Base-by-base conservation (phyloP, 148 eudicot genomes). In the Persicaria maculosa region DNA sequence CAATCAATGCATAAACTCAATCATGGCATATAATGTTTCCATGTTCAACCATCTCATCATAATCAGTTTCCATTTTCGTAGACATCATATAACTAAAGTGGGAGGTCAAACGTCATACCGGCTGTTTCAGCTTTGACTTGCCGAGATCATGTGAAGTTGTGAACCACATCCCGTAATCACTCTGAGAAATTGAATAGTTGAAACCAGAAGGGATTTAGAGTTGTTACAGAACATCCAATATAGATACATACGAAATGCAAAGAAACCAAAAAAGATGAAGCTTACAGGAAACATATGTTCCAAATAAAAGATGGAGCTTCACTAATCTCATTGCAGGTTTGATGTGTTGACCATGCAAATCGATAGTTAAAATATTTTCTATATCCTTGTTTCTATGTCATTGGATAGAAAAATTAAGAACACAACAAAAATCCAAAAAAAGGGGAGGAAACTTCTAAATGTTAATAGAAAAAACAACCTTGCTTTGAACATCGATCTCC, bases 261-360 rank as follows among this genome's bases (percentile, higher is more conserved):
- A 36, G 36, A 19, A 67, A 45, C 15, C 57, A 53, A 15, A n/a
- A 70, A 47, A 55, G 20, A n/a, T 61, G 74, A 75, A 47, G 52
- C 96, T 90, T 84, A 95, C 99, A 92, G 68, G 93, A 87, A 70
- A 84, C 90, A 85, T 76, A 89, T 77, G 97, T 93, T 77, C 92
- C 97, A 80, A 95, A 95, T 17, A 92, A 74, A 22, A 95, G 91
- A 86, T 95, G 99, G 83, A 92, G 91, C 84, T 95, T 95, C 79
- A 95, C 83, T 68, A 95, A 85, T 85, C 83, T 89, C 85, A 90
- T 85, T 20, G 94, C 99, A 80, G 84, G 97, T 83, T 90, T 95
- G 71, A 95, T 87, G 62, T 95, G 99, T 80, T 95, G 99, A 62
- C 99, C 99, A 73, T 95, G 99, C 80, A 95, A 88, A 88, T 95